Base-by-base conservation (phyloP, 2,329 filamentous ascomycete genomes). In the Colletotrichum lini region DNA sequence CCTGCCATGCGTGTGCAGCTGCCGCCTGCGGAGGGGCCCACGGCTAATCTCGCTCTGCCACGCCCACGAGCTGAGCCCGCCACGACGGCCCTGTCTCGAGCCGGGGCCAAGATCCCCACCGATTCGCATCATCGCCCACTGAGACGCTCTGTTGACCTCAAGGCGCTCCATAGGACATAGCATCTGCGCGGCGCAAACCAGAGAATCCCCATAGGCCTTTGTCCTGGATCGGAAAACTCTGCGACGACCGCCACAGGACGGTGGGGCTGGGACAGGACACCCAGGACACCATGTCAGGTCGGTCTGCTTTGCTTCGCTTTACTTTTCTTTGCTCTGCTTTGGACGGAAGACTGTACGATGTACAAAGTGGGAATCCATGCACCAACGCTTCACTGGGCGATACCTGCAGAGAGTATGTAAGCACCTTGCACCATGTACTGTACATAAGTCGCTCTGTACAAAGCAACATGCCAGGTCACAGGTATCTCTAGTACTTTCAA, bases 151-250 rank as follows among this genome's bases (percentile, higher is more conserved):
- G 44, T 50, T 44, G 21, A 56, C 30, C 30, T 13, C 52, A 57
- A 64, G 50, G 23, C 10, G 42, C 45, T 30, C 58, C 49, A 50
- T 35, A 47, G 56, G 53, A 44, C 49, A 50, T 35, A 47, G 56
- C 53, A 44, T 21, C 60, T 53, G 15, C 47, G 38, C 45, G 53
- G n/a, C 44, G 23, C 50, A 44, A 35, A 30, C 15, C 13, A 53
- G 26, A 44, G 21, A 60, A 49, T 63, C 59, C 26, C 50, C 67
- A 56, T 67, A 40, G 47, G 47, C 53, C 50, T 64, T 47, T 61
- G 49, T 35, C 50, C 57, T 63, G 42, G 42, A 67, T 67, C 64
- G 64, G 68, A 67, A 71, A 71, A 71, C 68, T 71, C 68, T 67
- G 68, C 68, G 63, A 67, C 68, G 53, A 56, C 67, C 40, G 61